Evolutionary conservation across 345 rosid species (phyloP).

Genomic region (Sisymbrium altissimum): DNA sequence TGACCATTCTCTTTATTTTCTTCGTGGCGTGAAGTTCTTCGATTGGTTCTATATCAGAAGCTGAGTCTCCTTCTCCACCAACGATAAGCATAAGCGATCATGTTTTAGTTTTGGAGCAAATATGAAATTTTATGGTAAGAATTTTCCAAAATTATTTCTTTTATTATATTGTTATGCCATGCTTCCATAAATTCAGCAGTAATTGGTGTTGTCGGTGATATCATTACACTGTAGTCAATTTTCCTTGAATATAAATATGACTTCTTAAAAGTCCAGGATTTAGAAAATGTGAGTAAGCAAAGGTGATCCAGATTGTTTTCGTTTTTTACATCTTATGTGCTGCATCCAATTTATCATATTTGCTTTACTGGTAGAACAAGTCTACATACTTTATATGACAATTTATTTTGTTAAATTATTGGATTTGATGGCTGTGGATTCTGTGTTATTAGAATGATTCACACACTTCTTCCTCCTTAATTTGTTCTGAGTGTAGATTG

Average conservation of each 20-base stretch:
- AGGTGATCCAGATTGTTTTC: background rate
- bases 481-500: too few species aligned
- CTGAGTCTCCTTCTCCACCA: too few species aligned
- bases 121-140: background rate
- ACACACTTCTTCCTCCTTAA: too few species aligned
- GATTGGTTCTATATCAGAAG: too few species aligned
- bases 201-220: background rate
- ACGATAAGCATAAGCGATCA: background rate
- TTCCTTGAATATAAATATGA: background rate
- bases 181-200: background rate
- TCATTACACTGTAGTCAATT: background rate
- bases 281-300: slow-evolving; percentile 11
- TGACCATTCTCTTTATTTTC: too few species aligned
- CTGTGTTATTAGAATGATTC: too few species aligned
- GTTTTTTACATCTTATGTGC: background rate
- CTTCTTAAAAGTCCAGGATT: background rate
- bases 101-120: background rate
- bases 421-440: too few species aligned
- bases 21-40: too few species aligned
- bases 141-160: background rate
- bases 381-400: slow-evolving; percentile 89
- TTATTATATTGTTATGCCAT: slow-evolving; percentile 1
- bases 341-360: slow-evolving; percentile 9
- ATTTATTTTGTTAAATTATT: too few species aligned
- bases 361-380: slow-evolving; percentile 38